Evolutionary conservation across 495 filamentous ascomycete species (phyloP), one percentile per base, ranked within the genome.

Genomic region (Podospora pseudocomata): DNA sequence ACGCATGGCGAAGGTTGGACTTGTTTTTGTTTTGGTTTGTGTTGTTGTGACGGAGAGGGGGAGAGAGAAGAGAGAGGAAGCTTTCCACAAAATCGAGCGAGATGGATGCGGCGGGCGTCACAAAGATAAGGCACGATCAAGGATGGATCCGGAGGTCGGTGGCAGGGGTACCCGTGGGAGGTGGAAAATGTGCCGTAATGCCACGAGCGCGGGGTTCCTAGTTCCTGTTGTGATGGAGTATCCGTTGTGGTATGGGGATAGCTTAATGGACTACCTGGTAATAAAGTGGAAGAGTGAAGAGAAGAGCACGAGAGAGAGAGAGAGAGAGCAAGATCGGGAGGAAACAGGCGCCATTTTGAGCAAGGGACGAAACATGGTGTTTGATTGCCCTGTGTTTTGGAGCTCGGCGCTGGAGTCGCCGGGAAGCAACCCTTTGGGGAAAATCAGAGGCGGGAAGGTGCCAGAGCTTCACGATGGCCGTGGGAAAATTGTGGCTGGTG

Each of bases 361-460:
- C 65, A 74, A 74, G 70, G 72, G 55, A 72, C 72, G 72, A 72
- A 67, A 72, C 65, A 68, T 64, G 56, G 53, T 68, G 67, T 72
- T 72, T 72, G 67, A 73, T 73, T 73, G 72, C 72, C 39, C 60
- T 68, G 66, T 71, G 67, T 73, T 73, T 69, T 71, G 63, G 59
- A 65, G 69, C 69, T 65, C 58, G 71, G 65, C 63, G 26, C 34
- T 64, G 58, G 20, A 53, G 26, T 65, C 67, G 64, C 67, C 70
- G 60, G 61, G 44, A 66, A 66, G 63, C 55, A 68, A 44, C 70
- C 65, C 28, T 60, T 64, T 67, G 65, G 23, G 67, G 68, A 66
- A 69, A 71, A 56, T 65, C 65, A 68, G 63, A 69, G 73, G 72
- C 68, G 74, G 71, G 70, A 70, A 68, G 64, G 65, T 60, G 49